Conservation (phyloP, 768 basidiomycete genomes). For the Clitopilus passeckerianus region DNA sequence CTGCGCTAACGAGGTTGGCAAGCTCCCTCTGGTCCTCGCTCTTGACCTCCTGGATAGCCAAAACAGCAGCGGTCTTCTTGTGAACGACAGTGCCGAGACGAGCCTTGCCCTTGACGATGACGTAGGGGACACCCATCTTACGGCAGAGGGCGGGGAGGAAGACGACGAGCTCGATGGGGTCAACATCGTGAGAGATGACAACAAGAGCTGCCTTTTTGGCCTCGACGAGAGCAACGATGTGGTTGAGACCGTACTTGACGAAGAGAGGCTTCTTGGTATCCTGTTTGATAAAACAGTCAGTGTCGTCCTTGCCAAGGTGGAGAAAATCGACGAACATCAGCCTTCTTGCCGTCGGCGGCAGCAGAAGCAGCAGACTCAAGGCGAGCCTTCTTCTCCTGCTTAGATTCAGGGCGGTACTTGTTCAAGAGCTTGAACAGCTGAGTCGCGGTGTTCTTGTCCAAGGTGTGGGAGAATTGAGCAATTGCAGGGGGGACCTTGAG, state of each 20-base stretch:
- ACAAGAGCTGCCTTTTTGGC: constrained; percentile 97
- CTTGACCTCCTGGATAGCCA: constrained; percentile 90
- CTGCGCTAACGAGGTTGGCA: constrained; percentile 85
- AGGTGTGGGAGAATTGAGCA: constrained; percentile 93
- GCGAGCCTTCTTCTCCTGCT: constrained; percentile 96
- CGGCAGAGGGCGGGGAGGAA: constrained; percentile 97
- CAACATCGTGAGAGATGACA: constrained; percentile 95
- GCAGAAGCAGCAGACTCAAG: constrained; percentile 73
- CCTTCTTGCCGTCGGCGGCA: constrained; percentile 72
- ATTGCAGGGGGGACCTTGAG: constrained; percentile 98
- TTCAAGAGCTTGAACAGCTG: constrained; percentile 97
- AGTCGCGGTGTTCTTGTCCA: constrained; percentile 99
- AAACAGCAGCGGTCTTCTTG: constrained; percentile 95
- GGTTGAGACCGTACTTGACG: constrained; percentile 97
- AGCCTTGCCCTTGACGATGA: constrained; percentile 97
- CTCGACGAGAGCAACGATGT: constrained; percentile 92
- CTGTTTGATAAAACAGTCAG: constrained; percentile 21
- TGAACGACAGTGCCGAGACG: constrained; percentile 97
- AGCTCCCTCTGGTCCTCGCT: constrained; percentile 93
- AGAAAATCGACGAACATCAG: constrained; percentile 30
- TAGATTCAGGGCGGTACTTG: constrained; percentile 94
- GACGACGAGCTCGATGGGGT: constrained; percentile 98
- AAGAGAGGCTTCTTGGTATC: constrained; percentile 93
- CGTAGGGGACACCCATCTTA: constrained; percentile 99
- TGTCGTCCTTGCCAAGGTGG: not conserved